Conservation (phyloP, 2,329 filamentous ascomycete genomes). For the Neocucurbitaria cava region DNA sequence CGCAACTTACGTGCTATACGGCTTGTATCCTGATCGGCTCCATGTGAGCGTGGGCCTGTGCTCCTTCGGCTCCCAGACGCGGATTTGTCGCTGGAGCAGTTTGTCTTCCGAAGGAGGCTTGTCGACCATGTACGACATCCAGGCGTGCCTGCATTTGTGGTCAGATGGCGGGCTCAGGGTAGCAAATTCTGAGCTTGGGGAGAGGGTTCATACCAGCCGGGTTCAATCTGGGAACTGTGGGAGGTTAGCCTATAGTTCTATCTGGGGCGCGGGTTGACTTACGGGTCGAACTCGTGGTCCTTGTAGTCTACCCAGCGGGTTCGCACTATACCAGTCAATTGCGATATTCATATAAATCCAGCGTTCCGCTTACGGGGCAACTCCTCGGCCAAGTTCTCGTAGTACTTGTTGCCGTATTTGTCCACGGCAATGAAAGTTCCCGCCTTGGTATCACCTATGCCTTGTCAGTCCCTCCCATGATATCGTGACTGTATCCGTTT, state of each 20-base stretch:
- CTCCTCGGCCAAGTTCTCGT: slow-evolving; percentile 89
- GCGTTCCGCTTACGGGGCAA: slow-evolving; percentile 73
- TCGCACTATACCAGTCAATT: slow-evolving; percentile 67
- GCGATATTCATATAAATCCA: background rate
- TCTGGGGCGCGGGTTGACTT: slow-evolving; percentile 43
- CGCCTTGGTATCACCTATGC: slow-evolving; percentile 90
- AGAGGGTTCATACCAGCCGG: slow-evolving; percentile 70
- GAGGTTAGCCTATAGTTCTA: slow-evolving; percentile 44
- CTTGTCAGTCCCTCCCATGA: slow-evolving; percentile 32
- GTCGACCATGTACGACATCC: slow-evolving; percentile 94
- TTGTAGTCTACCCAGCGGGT: slow-evolving; percentile 99
- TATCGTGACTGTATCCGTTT: background rate
- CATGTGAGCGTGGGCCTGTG: slow-evolving; percentile 78
- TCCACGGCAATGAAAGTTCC: slow-evolving; percentile 85
- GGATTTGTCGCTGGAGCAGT: slow-evolving; percentile 69
- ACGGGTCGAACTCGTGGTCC: slow-evolving; percentile 82
- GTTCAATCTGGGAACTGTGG: slow-evolving; percentile 80
- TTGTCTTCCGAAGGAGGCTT: slow-evolving; percentile 81
- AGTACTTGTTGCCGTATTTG: slow-evolving; percentile 96
- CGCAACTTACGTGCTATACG: slow-evolving; percentile 87
- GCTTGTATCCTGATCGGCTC: slow-evolving; percentile 82
- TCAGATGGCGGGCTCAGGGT: slow-evolving; percentile 2
- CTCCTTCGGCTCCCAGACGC: slow-evolving; percentile 77
- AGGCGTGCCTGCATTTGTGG: slow-evolving; percentile 73
- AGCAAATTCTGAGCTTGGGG: background rate